Conservation (phyloP, 2,329 filamentous ascomycete genomes). For the Fusarium sp. region DNA sequence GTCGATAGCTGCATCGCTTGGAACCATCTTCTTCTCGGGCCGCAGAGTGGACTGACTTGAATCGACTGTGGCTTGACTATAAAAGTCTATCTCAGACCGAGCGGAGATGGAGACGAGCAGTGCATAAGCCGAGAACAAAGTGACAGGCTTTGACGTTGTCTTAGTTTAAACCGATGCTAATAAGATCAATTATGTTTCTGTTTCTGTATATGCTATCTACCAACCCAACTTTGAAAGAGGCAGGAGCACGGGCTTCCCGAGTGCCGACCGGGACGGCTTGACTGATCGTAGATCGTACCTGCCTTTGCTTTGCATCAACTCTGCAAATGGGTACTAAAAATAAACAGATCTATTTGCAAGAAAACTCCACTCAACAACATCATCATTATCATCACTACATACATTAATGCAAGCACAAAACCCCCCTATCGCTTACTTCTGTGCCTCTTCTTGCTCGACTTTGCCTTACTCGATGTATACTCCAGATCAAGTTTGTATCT, state of each 20-base stretch:
- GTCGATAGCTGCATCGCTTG: constrained; percentile 25
- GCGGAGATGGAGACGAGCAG: constrained; percentile 1
- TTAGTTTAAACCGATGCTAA: neutral
- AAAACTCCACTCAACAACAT: neutral
- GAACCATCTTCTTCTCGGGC: constrained; percentile 25
- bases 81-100: constrained; percentile 17
- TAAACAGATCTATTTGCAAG: neutral
- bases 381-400: neutral
- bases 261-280: neutral
- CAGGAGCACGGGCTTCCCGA: neutral
- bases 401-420: neutral
- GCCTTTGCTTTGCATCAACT: neutral
- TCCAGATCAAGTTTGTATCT: constrained; percentile 49
- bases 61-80: constrained; percentile 26
- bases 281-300: neutral
- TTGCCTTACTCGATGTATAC: constrained; percentile 45
- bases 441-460: constrained; percentile 46
- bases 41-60: constrained; percentile 23
- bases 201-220: neutral
- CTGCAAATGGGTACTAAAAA: neutral
- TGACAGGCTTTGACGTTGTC: neutral
- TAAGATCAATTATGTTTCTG: neutral
- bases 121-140: neutral
- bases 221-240: neutral
- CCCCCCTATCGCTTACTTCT: constrained; percentile 39